Evolutionary conservation across 306 rosid species (phyloP), one percentile per base, ranked within the genome.

Genomic region (Fragaria nilgerrensis): DNA sequence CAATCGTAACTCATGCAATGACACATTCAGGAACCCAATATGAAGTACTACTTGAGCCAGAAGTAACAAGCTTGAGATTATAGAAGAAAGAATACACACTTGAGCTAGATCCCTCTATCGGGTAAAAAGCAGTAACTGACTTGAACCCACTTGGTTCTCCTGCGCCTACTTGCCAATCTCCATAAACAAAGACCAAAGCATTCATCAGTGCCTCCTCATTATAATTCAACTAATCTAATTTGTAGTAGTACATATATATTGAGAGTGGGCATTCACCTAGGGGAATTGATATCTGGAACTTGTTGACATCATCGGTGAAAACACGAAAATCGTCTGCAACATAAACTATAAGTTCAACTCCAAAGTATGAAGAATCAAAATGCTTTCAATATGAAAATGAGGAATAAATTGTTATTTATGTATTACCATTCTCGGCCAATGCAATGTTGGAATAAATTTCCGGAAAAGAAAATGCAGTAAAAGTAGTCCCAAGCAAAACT

Each of bases 71-170:
- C 61, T 23, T 65, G 49, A 67, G 72, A n/a, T 48, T 39, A 73
- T 25, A 13, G 17, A 53, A 39, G 15, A 49, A 13, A 39, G 20
- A 23, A 80, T 27, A 88, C 93, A 91, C 96, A 84, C 89, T 92
- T 74, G 96, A 92, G 82, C 69, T 83, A 36, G 86, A 78, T 56
- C 73, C 78, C 63, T 81, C 92, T 78, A 69, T 75, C 9, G 98
- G 97, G 77, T 85, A 94, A 85, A 94, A 94, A 34, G 98, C 98
- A 20, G 96, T 90, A 15, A 94, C 66, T 2, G 95, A 94, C 83
- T 94, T 94, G 74, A 89, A 92, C 9, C 96, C 97, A 80, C 66
- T 86, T 58, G 96, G 88, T 15, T 94, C 96, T 62, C 95, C 97
- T 19, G 74, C 88, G 20, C 97, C 98, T 19, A 88, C 84, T 85